Percentiles rank a stretch among this genome's conserved stretches.
Evolutionary conservation across 768 basidiomycete species (phyloP).

Genomic region (Phaffia tasmanica): DNA sequence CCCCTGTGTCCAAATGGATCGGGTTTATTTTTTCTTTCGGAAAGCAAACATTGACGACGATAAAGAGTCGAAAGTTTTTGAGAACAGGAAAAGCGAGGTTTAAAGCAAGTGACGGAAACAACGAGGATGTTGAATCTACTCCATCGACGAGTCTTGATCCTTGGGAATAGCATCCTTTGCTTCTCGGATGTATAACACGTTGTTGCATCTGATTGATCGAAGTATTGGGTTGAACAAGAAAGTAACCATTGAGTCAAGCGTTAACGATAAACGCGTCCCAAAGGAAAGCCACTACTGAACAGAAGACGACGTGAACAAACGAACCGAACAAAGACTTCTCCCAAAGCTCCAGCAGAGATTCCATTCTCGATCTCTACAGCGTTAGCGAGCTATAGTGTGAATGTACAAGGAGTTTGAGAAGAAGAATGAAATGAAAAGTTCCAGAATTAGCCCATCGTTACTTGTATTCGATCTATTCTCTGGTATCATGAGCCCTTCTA

Average conservation of each 20-base stretch:
- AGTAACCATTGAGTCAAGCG: conserved; percentile 1
- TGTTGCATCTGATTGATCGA: conserved; percentile 60
- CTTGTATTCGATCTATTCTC: not conserved
- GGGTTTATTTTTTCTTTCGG: too few species aligned
- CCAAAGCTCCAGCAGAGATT: conserved; percentile 86
- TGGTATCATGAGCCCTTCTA: not conserved
- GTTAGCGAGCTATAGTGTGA: conserved; percentile 66
- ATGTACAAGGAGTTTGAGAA: not conserved
- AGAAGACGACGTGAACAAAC: conserved; percentile 30
- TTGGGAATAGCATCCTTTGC: conserved; percentile 15
- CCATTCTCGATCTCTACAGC: conserved; percentile 97
- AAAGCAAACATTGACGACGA: too few species aligned
- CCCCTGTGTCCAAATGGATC: too few species aligned
- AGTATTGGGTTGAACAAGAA: conserved; percentile 19
- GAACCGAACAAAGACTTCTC: conserved; percentile 96
- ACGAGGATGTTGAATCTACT: too few species aligned
- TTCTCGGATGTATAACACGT: conserved; percentile 69
- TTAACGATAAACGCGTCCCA: not conserved
- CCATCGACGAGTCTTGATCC: too few species aligned
- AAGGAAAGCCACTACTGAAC: not conserved
- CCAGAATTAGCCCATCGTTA: conserved; percentile 2
- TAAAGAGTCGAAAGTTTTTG: too few species aligned
- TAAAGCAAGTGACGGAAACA: too few species aligned
- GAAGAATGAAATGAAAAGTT: not conserved
- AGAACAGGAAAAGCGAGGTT: too few species aligned